Evolutionary conservation across 2,329 filamentous ascomycete species (phyloP), one percentile per base, ranked within the genome.

Genomic region (Pyrenophora graminea): DNA sequence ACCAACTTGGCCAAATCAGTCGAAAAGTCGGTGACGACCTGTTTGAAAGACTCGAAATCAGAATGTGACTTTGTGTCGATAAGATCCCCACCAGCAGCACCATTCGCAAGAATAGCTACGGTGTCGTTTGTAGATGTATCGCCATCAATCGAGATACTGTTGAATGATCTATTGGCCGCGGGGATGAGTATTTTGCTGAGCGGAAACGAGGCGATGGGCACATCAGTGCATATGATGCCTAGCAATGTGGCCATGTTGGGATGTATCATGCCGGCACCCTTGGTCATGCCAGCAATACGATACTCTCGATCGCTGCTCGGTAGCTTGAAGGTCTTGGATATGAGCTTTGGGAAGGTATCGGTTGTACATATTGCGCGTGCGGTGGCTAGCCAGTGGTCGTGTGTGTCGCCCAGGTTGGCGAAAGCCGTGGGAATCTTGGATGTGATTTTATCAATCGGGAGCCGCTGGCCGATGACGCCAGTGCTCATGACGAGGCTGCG

Each of bases 91-190:
- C 90, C 90, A 0, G 91, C 93, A 15, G 91, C 91, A 56, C 94
- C 94, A 73, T 99, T 99, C 58, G 94, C 93, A n/a, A 99, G 83
- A 48, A 99, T 80, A 4, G 91, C 91, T 23, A 97, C 85, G 0
- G 93, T 97, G 77, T 99, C 94, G 76, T 99, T 99, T 53, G 94
- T 99, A 56, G 90, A 96, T 7, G 92, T 97, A 76, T 97, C 94
- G 53, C 94, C 94, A 73, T 99, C 94, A 55, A 99, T 90, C 55
- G 90, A 95, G 72, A 99, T 97, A 73, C 89, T 88, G 81, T 99
- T 97, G 82, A 97, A 99, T 0, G 90, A 96, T 54, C 86, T 85
- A 62, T 90, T 85, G 48, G 91, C 87, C 38, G 92, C 89, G 61
- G 85, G 79, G 51, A 81, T 85, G 38, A 97, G 86, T 12, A 94